Percentiles rank a stretch among this genome's conserved stretches.
Evolutionary conservation across 176 grass and related monocot genomes (phyloP).

Genomic region (Luzula sylvatica): DNA sequence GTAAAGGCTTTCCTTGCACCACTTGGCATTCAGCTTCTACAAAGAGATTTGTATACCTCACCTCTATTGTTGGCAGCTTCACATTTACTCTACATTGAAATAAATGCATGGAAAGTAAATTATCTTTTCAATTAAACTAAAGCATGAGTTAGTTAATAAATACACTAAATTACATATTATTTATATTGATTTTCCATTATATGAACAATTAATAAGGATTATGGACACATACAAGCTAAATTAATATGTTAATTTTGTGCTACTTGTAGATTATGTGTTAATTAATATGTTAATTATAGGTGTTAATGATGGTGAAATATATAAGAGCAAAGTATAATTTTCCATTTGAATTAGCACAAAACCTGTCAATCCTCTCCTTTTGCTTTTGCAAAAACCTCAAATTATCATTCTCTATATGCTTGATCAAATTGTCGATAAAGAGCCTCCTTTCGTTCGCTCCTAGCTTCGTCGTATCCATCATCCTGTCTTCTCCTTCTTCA

Average conservation of each 20-base stretch:
- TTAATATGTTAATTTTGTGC: no score
- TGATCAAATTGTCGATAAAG: conserved; percentile 32
- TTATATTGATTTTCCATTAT: no score
- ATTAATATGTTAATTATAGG: no score
- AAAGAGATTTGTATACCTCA: conserved; percentile 25
- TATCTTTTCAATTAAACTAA: no score
- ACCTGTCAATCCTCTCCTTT: conserved; percentile 35
- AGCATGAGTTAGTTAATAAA: background rate
- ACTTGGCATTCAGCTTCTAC: conserved; percentile 36
- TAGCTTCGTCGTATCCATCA: conserved; percentile 13
- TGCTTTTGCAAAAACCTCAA: conserved; percentile 25
- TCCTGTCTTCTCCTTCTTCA: background rate
- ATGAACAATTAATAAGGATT: no score
- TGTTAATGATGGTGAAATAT: no score
- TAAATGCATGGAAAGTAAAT: no score
- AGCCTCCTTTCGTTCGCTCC: conserved; percentile 17
- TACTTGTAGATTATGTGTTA: no score
- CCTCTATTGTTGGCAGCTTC: conserved; percentile 40
- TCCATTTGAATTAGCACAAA: no score
- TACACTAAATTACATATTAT: no score
- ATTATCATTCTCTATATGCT: conserved; percentile 31
- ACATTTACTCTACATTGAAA: conserved; percentile 35
- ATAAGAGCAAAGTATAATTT: no score
- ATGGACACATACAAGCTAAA: no score
- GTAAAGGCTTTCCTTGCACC: conserved; percentile 38